These are phyloP conservation scores for Phialophora expanda DNA, from an alignment of 2,329 filamentous ascomycete species.

Conservation along the genomic window DNA sequence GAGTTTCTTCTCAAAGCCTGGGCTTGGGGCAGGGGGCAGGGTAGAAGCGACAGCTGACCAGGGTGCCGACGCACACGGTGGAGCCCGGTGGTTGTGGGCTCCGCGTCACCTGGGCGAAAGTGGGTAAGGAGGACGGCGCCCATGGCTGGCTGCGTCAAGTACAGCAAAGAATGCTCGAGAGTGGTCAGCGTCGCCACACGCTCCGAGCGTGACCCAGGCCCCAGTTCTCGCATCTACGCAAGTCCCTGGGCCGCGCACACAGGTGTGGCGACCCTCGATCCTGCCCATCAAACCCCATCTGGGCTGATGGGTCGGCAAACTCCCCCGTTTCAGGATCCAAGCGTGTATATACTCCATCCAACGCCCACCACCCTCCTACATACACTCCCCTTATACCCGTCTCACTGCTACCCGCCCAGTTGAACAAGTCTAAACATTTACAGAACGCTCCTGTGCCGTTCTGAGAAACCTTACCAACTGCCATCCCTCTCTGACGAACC, in stretches of 20 bases:
- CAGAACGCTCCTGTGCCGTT: not conserved
- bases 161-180: constrained; percentile 33
- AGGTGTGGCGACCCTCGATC: constrained; percentile 25
- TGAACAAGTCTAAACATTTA: not conserved
- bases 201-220: constrained; percentile 7
- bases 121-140: not conserved
- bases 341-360: constrained; percentile 34
- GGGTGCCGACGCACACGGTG: constrained; percentile 23
- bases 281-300: constrained; percentile 21
- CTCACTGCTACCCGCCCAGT: constrained; percentile 2
- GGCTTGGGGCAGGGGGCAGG: constrained; percentile 27
- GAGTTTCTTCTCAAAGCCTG: constrained; percentile 4
- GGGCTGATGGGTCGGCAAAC: constrained; percentile 23
- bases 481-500: not conserved
- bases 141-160: constrained; percentile 17
- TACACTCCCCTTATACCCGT: constrained; percentile 11
- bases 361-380: constrained; percentile 21
- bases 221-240: constrained; percentile 11
- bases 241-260: constrained; percentile 27
- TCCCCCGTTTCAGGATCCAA: constrained; percentile 27
- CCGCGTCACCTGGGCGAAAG: constrained; percentile 27
- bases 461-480: not conserved
- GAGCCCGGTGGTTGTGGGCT: constrained; percentile 35
- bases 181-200: constrained; percentile 14
- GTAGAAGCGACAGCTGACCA: constrained; percentile 29